phyloP scores from a whole-genome alignment of 2,329 filamentous ascomycete genomes.

The Cladosporium austrohemisphaericum region DNA sequence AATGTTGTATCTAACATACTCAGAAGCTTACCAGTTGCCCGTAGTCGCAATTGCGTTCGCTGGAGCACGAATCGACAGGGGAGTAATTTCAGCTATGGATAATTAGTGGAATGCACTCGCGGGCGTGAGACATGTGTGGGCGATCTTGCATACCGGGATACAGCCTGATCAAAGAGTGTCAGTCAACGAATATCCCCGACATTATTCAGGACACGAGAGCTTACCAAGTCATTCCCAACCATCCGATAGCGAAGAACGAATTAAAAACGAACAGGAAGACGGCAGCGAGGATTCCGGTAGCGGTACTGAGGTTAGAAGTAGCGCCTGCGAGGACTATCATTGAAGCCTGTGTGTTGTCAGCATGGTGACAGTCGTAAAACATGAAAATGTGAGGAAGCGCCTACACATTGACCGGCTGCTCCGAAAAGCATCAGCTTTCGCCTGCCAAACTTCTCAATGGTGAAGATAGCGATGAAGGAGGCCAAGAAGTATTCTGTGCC shows the following conservation, averaged over 20 bases:
- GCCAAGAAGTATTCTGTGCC: conserved; percentile 52
- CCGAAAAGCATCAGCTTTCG: conserved; percentile 70
- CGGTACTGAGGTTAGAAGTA: conserved; percentile 19
- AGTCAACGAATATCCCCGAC: too few relatives aligned
- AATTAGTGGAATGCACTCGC: conserved; percentile 7
- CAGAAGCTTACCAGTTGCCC: conserved; percentile 45
- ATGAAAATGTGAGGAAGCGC: neutral
- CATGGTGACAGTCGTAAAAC: conserved; percentile 27
- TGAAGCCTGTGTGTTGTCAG: conserved; percentile 31
- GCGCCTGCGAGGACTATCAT: conserved; percentile 32
- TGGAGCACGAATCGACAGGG: conserved; percentile 33
- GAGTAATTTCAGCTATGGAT: conserved; percentile 32
- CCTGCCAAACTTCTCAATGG: conserved; percentile 51
- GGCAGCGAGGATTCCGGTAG: conserved; percentile 35
- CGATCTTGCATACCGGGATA: neutral
- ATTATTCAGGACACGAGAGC: neutral
- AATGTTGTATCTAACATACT: neutral
- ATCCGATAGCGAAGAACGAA: conserved; percentile 36
- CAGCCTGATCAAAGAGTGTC: neutral
- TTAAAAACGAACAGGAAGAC: conserved; percentile 38
- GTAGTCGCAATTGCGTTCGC: conserved; percentile 41
- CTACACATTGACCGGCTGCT: conserved; percentile 45
- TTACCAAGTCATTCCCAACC: conserved; percentile 21
- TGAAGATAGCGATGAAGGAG: conserved; percentile 49
- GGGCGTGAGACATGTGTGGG: neutral